phyloP scores from a whole-genome alignment of 495 filamentous ascomycete species.

The Penicillium waksmanii region DNA sequence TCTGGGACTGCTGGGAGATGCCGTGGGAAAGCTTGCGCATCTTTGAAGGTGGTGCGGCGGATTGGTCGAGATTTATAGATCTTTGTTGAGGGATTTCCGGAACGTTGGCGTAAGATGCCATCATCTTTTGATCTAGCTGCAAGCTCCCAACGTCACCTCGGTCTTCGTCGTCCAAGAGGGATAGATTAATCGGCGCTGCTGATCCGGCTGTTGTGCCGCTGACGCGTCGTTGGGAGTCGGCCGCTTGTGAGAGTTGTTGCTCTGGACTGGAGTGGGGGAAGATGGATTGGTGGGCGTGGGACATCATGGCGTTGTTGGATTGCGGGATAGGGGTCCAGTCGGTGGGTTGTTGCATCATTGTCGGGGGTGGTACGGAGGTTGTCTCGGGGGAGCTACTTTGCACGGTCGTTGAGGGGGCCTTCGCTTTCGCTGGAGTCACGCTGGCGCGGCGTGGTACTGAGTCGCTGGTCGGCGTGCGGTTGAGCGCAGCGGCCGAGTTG shows the following conservation, averaged over 20 bases:
- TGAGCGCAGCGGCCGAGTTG: slow-evolving; percentile 38
- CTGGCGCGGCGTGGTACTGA: slow-evolving; percentile 42
- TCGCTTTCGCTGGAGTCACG: slow-evolving; percentile 59
- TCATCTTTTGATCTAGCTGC: slow-evolving; percentile 30
- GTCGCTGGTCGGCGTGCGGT: slow-evolving; percentile 53
- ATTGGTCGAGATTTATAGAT: slow-evolving; percentile 28
- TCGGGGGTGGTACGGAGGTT: slow-evolving; percentile 41
- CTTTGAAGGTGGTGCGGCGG: slow-evolving; percentile 42
- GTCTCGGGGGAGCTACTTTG: slow-evolving; percentile 48
- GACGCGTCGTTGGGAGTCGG: slow-evolving; percentile 35
- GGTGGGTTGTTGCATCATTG: slow-evolving; percentile 37
- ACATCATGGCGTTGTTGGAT: slow-evolving; percentile 29
- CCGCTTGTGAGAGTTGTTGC: slow-evolving; percentile 38
- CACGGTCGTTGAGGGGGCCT: slow-evolving; percentile 39
- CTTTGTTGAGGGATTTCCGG: slow-evolving; percentile 31
- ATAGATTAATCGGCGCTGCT: slow-evolving; percentile 69
- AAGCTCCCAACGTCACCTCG: slow-evolving; percentile 23
- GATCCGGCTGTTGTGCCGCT: slow-evolving; percentile 23
- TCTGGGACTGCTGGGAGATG: slow-evolving; percentile 25
- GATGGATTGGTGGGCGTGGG: slow-evolving; percentile 43
- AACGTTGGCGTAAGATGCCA: slow-evolving; percentile 27
- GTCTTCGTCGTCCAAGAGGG: slow-evolving; percentile 74
- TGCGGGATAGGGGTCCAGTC: slow-evolving; percentile 48
- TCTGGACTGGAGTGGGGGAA: slow-evolving; percentile 61
- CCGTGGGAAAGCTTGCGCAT: slow-evolving; percentile 48